Conservation (phyloP, 164 flowering plant genomes). For the Berberis thunbergii region DNA sequence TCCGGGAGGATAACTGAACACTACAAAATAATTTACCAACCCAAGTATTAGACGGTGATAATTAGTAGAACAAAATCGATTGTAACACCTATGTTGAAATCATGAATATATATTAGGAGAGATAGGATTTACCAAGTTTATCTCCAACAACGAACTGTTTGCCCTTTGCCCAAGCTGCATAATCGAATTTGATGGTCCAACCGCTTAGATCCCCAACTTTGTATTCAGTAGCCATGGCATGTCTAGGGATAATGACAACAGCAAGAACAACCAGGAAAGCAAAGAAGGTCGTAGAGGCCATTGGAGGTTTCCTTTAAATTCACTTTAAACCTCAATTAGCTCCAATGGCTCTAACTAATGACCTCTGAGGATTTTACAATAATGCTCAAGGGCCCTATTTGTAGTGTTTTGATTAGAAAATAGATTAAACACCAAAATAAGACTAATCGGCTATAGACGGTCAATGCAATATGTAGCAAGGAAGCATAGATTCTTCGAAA, state of each 20-base stretch:
- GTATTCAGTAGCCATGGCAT: conserved; percentile 4
- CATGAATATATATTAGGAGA: too few species aligned
- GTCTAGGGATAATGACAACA: neutral
- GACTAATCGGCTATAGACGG: neutral
- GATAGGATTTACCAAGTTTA: neutral
- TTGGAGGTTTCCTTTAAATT: conserved; percentile 4
- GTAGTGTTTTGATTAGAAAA: neutral
- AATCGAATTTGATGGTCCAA: conserved; percentile 15
- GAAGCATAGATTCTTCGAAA: too few species aligned
- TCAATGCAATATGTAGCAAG: neutral
- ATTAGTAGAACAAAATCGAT: too few species aligned
- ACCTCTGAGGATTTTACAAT: neutral
- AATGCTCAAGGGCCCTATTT: neutral
- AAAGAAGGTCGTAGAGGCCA: conserved; percentile 8
- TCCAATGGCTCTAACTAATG: neutral
- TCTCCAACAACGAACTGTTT: conserved; percentile 10
- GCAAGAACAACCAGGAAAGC: neutral
- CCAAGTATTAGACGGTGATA: too few species aligned
- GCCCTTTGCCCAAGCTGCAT: conserved; percentile 16
- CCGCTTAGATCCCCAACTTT: conserved; percentile 13
- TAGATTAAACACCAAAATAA: too few species aligned
- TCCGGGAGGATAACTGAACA: conserved; percentile 24
- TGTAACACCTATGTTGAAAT: too few species aligned
- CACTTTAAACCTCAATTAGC: neutral
- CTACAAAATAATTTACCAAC: conserved; percentile 12